These are phyloP conservation scores for Solanum virginianum DNA, from an alignment of 257 asterid species.

Conservation along the genomic window DNA sequence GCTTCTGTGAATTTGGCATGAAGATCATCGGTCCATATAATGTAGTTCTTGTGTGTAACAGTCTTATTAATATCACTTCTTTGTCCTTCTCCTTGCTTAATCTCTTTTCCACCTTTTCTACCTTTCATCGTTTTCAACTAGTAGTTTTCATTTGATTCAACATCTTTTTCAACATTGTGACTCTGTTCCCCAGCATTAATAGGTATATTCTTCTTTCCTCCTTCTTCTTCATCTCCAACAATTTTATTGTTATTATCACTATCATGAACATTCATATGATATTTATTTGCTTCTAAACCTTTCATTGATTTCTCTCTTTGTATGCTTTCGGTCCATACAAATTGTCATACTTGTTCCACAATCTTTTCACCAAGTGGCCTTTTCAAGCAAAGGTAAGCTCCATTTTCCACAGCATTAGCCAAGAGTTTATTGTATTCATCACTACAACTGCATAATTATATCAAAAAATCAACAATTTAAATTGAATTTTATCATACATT, in stretches of 20 bases:
- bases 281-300: not conserved
- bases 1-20: conserved; percentile 9
- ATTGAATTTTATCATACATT: not conserved
- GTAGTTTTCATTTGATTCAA: not conserved
- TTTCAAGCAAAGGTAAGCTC: not conserved
- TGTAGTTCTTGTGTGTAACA: not conserved
- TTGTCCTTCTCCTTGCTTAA: not conserved
- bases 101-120: not conserved
- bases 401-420: not conserved
- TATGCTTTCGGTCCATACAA: not conserved
- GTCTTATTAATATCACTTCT: not conserved
- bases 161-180: not conserved
- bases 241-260: not conserved
- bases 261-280: not conserved
- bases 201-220: not conserved
- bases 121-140: not conserved
- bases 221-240: not conserved
- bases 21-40: conserved; percentile 12
- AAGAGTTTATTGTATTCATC: not conserved
- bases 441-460: not conserved
- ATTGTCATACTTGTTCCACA: not conserved
- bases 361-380: not conserved
- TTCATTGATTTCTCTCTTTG: not conserved
- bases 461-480: not conserved
- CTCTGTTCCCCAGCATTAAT: not conserved